phyloP scores from a whole-genome alignment of 1,284 basidiomycete genomes.

The Pisolithus thermaeus region DNA sequence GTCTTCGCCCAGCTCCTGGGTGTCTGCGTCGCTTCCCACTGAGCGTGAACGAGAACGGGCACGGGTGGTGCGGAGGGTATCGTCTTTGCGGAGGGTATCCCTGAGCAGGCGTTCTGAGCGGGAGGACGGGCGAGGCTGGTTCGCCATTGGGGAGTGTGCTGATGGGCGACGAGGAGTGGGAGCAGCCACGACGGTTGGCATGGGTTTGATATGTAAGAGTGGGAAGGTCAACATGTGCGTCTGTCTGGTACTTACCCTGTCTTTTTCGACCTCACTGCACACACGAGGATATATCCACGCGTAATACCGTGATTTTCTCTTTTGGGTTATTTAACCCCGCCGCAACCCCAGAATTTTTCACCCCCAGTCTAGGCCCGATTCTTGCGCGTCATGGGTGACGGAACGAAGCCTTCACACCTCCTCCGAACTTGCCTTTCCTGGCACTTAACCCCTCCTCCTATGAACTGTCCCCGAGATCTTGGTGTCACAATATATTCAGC shows the following conservation, averaged over 20 bases:
- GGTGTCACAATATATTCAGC: no score
- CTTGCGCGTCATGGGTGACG: neutral
- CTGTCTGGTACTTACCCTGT: constrained; percentile 13
- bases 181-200: neutral
- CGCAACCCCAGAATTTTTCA: constrained; percentile 5
- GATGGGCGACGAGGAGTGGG: constrained; percentile 10
- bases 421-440: neutral
- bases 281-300: constrained; percentile 17
- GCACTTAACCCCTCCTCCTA: neutral
- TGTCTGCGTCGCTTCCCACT: constrained; percentile 25
- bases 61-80: constrained; percentile 22
- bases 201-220: constrained; percentile 5
- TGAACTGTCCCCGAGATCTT: no score
- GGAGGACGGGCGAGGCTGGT: constrained; percentile 18
- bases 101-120: constrained; percentile 54
- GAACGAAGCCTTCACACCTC: neutral
- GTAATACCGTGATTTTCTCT: neutral
- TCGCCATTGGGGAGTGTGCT: constrained; percentile 7
- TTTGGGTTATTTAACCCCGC: constrained; percentile 2
- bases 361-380: neutral
- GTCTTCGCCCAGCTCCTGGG: constrained; percentile 17
- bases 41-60: constrained; percentile 20
- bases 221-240: constrained; percentile 1
- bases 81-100: constrained; percentile 50
- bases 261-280: constrained; percentile 19